A percentile compares a stretch with the other conserved stretches of the same genome.
Conservation (phyloP, 164 flowering plant species). For the Litsea cubeba region DNA sequence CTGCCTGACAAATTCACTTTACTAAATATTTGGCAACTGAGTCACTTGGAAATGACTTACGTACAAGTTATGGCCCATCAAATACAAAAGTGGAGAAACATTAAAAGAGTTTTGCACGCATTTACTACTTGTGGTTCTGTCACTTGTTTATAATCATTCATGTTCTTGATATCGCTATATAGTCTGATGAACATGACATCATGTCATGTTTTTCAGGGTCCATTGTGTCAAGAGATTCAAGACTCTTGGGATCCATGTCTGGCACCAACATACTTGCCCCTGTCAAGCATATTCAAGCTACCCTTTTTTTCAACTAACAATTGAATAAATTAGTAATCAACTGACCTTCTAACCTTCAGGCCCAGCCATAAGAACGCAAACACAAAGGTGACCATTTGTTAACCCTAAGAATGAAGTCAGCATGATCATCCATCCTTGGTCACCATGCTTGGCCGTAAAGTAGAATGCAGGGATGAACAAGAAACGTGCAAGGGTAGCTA, state of each 20-base stretch:
- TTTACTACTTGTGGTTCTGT: no score
- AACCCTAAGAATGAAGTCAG: slow-evolving; percentile 61
- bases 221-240: no score
- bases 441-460: slow-evolving; percentile 67
- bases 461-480: slow-evolving; percentile 71
- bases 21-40: no score
- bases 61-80: no score
- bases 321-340: not conserved
- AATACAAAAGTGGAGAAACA: no score
- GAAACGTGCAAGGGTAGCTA: slow-evolving; percentile 46
- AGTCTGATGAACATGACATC: not conserved
- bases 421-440: slow-evolving; percentile 80
- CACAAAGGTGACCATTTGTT: slow-evolving; percentile 64
- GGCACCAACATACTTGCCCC: not conserved
- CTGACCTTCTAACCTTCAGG: slow-evolving; percentile 76
- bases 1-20: no score
- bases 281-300: not conserved
- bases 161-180: no score
- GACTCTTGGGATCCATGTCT: not conserved
- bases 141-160: no score
- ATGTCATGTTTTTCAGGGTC: no score
- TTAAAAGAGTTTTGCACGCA: no score
- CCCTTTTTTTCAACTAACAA: no score
- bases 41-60: no score
- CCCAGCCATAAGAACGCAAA: slow-evolving; percentile 62